phyloP scores from a whole-genome alignment of 1,284 basidiomycete species.

The Tilletia walkeri region DNA sequence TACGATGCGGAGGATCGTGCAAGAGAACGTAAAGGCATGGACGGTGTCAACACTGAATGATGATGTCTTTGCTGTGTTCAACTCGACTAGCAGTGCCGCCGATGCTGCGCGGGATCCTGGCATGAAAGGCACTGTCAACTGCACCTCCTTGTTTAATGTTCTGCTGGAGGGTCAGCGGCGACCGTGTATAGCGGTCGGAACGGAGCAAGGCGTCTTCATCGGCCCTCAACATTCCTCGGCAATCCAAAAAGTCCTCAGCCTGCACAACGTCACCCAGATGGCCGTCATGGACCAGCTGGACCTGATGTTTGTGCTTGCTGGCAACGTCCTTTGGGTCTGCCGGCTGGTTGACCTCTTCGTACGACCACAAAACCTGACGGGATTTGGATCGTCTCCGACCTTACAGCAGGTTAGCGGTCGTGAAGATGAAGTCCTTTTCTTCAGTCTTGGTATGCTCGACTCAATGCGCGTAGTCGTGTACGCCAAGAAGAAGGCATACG shows the following conservation, averaged over 20 bases:
- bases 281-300: constrained; percentile 92
- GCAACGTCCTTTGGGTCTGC: constrained; percentile 71
- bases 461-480: constrained; percentile 86
- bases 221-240: constrained; percentile 84
- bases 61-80: constrained; percentile 50
- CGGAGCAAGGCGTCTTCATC: constrained; percentile 94
- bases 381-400: constrained; percentile 63
- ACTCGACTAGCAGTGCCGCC: constrained; percentile 30
- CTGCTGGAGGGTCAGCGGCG: constrained; percentile 72
- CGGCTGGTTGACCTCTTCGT: constrained; percentile 86
- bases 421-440: constrained; percentile 77
- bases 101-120: constrained; percentile 80
- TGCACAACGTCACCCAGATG: constrained; percentile 86
- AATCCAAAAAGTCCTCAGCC: constrained; percentile 80
- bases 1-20: constrained; percentile 76
- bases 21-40: constrained; percentile 81
- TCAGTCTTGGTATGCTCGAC: constrained; percentile 81
- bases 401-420: constrained; percentile 83
- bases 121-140: constrained; percentile 86
- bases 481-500: constrained; percentile 87
- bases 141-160: constrained; percentile 69
- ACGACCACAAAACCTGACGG: constrained; percentile 63
- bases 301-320: constrained; percentile 89
- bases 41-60: constrained; percentile 51
- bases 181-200: constrained; percentile 83